These are phyloP conservation scores for Pyricularia sp. DNA, from an alignment of 2,329 filamentous ascomycete genomes.

Conservation along the genomic window DNA sequence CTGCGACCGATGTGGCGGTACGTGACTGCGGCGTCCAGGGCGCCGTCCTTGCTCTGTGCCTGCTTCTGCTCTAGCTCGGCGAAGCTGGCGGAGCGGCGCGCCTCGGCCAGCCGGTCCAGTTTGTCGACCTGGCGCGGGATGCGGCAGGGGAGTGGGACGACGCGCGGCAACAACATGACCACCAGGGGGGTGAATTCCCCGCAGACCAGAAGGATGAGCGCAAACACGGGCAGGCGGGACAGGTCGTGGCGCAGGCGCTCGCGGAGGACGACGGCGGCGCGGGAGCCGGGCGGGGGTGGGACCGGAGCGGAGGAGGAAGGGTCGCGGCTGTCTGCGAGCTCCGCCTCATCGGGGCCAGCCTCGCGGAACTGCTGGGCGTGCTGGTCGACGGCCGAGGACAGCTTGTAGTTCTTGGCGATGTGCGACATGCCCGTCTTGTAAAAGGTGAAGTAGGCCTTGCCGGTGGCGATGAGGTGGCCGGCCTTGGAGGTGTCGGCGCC, in stretches of 20 bases:
- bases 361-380: conserved; percentile 18
- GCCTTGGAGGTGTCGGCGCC: conserved; percentile 31
- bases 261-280: conserved; percentile 63
- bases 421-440: conserved; percentile 79
- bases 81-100: conserved; percentile 40
- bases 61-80: conserved; percentile 20
- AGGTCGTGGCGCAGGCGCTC: conserved; percentile 62
- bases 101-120: conserved; percentile 41
- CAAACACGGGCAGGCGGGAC: conserved; percentile 70
- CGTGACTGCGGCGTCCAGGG: conserved; percentile 13
- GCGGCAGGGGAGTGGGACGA: conserved; percentile 74
- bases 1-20: conserved; percentile 29
- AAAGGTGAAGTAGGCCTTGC: conserved; percentile 71
- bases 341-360: conserved; percentile 34
- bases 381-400: conserved; percentile 27
- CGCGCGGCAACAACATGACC: conserved; percentile 57
- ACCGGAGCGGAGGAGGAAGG: conserved; percentile 19
- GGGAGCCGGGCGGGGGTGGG: conserved; percentile 24
- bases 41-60: not conserved
- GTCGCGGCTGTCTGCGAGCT: conserved; percentile 32
- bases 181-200: conserved; percentile 82
- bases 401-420: conserved; percentile 57
- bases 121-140: conserved; percentile 66
- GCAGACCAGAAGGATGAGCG: conserved; percentile 62
- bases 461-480: conserved; percentile 50